Evolutionary conservation across 768 basidiomycete species (phyloP).

Genomic region (Serendipita sp.): DNA sequence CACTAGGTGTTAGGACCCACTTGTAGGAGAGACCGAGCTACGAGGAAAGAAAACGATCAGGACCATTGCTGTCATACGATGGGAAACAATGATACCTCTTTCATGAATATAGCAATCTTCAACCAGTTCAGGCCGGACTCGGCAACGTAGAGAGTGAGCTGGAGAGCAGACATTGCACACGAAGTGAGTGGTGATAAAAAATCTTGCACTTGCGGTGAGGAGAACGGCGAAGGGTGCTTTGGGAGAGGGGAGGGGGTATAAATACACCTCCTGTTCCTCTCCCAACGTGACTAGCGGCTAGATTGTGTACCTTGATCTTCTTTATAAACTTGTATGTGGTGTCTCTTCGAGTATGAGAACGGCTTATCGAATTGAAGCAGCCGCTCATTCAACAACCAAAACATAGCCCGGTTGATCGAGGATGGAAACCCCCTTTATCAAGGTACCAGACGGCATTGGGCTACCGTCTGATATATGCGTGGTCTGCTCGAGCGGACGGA

Average conservation of each 20-base stretch:
- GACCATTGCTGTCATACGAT: neutral
- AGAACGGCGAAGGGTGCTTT: neutral
- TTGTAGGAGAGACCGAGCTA: conserved; percentile 6
- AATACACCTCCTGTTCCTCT: neutral
- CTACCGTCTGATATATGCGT: too few relatives aligned
- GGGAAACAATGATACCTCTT: neutral
- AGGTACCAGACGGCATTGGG: too few relatives aligned
- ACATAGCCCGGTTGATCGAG: too few relatives aligned
- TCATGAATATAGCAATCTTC: neutral
- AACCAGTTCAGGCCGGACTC: conserved; percentile 3
- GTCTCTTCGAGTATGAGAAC: too few relatives aligned
- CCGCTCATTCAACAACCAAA: too few relatives aligned
- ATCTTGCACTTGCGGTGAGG: neutral
- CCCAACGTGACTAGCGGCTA: too few relatives aligned
- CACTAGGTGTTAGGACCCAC: neutral
- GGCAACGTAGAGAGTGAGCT: conserved; percentile 4
- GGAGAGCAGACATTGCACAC: neutral
- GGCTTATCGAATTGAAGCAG: too few relatives aligned
- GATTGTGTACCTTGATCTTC: too few relatives aligned
- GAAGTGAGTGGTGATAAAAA: neutral
- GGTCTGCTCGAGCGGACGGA: too few relatives aligned
- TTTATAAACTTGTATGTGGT: too few relatives aligned
- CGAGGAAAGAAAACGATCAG: neutral
- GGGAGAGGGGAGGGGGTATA: neutral
- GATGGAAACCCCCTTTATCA: too few relatives aligned